Evolutionary conservation across 2,329 filamentous ascomycete species (phyloP).

Genomic region (Verticillium dahliae): DNA sequence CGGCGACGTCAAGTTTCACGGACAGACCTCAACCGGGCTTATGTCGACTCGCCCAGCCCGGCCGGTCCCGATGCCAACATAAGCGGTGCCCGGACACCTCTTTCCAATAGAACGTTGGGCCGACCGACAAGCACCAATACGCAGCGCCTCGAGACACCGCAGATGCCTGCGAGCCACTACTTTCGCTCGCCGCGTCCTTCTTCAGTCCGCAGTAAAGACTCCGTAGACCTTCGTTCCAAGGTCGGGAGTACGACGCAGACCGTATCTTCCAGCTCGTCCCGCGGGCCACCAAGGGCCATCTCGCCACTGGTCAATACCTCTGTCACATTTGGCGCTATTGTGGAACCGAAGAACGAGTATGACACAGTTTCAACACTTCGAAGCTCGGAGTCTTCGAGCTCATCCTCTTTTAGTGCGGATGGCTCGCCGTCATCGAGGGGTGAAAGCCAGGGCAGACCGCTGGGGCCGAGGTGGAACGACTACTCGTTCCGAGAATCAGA

Average conservation of each 20-base stretch:
- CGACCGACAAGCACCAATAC: not conserved
- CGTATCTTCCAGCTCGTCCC: not conserved
- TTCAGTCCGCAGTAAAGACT: slow-evolving; percentile 1
- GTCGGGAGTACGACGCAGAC: not conserved
- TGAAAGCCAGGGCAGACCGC: not conserved
- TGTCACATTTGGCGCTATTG: not conserved
- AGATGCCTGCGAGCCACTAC: slow-evolving; percentile 4
- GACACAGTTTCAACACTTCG: not conserved
- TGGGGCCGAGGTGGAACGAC: slow-evolving; percentile 21
- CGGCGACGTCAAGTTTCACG: slow-evolving; percentile 12
- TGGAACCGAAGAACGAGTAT: slow-evolving; percentile 1
- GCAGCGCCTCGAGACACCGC: slow-evolving; percentile 1
- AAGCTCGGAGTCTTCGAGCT: slow-evolving; percentile 1
- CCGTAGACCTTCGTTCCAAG: not conserved
- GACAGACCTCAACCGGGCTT: slow-evolving; percentile 4
- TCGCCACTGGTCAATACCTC: not conserved
- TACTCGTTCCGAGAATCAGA: slow-evolving; percentile 29
- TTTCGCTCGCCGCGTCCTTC: slow-evolving; percentile 8
- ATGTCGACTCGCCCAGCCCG: not conserved
- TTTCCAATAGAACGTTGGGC: not conserved
- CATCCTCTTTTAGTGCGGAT: not conserved
- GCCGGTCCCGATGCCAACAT: not conserved
- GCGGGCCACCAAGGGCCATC: not conserved
- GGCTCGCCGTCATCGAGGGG: slow-evolving; percentile 1
- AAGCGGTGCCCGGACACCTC: slow-evolving; percentile 1